These are phyloP conservation scores for Suhomyces anneliseae DNA, from an alignment of 1,139 yeast genomes.

Conservation along the genomic window DNA sequence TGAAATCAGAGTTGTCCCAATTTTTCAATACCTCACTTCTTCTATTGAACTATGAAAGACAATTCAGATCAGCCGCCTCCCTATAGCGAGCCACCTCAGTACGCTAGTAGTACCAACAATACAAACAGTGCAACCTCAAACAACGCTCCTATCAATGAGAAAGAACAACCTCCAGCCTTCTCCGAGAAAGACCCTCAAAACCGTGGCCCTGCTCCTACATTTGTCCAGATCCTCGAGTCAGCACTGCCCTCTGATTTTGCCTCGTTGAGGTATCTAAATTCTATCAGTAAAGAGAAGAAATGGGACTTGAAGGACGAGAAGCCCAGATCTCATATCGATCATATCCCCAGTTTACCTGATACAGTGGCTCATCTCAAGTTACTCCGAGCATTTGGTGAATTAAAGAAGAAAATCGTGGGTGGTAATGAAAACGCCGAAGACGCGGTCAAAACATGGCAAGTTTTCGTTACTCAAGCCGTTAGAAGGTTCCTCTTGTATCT, in stretches of 20 bases:
- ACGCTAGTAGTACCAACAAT: background rate
- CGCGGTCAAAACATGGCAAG: slow-evolving; percentile 23
- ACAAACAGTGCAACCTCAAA: too few relatives aligned
- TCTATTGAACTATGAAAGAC: too few relatives aligned
- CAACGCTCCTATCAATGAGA: background rate
- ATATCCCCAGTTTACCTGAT: slow-evolving; percentile 13
- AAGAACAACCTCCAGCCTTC: too few relatives aligned
- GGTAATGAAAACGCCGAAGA: slow-evolving; percentile 11
- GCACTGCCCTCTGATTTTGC: background rate
- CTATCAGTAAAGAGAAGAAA: background rate
- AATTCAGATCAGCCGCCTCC: background rate
- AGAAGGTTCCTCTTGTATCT: slow-evolving; percentile 31
- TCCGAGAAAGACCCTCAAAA: background rate
- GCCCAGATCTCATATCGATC: background rate
- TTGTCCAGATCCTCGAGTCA: background rate
- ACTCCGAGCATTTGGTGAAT: slow-evolving; percentile 26
- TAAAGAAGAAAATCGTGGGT: slow-evolving; percentile 20
- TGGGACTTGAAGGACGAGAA: background rate
- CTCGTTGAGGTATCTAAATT: background rate
- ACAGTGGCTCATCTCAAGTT: slow-evolving; percentile 33
- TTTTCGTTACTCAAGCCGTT: slow-evolving; percentile 29
- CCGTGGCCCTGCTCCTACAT: background rate
- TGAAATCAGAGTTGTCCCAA: background rate
- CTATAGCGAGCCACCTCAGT: background rate
- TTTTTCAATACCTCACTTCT: background rate